Base-by-base conservation (phyloP, 495 filamentous ascomycete species). In the Trichoderma virens region DNA sequence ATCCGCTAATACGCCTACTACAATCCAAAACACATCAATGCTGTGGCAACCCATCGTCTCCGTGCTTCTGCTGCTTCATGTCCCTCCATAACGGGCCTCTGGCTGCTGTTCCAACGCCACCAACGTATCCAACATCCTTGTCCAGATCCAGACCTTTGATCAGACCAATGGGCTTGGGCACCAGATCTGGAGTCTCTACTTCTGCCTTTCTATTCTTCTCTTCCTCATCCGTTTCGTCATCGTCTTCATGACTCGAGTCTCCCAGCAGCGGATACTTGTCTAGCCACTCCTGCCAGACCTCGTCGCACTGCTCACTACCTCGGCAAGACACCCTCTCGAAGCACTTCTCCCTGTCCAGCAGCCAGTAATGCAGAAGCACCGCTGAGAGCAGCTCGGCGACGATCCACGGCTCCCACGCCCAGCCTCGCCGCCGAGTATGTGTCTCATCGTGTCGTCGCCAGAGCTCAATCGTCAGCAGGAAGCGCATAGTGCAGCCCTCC, bases 241-340 rank as follows among this genome's bases (percentile, higher is more conserved):
- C 41, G 18, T 28, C 47, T 27, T 30, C 27, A n/a, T 30, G 2
- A 30, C 11, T 30, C 51, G 7, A 3, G 9, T 27, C 27, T 9
- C 25, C 51, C 51, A 56, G 51, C 25, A 56, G 9, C 23, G 51
- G 51, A 56, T 56, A 56, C 51, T 56, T 56, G 25, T 56, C 51
- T 25, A 56, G 25, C 51, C 51, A 56, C 5, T 31, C 51, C 51
- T 56, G 51, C 51, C 51, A 56, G 9, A 28, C 51, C 23, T 56
- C 51, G 6, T 56, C 51, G 6, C 27, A 31, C 25, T 56, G 51
- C 51, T 56, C 51, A 9, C 51, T 30, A 4, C 51, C 25, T 9
- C 51, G 18, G 9, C 23, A 28, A 9, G 51, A n/a, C 51, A 28
- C 51, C 51, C 25, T 28, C 51, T 27, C 25, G 18, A 56, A 56